Evolutionary conservation across 2,329 filamentous ascomycete species (phyloP).

Genomic region (Colletotrichum tofieldiae): DNA sequence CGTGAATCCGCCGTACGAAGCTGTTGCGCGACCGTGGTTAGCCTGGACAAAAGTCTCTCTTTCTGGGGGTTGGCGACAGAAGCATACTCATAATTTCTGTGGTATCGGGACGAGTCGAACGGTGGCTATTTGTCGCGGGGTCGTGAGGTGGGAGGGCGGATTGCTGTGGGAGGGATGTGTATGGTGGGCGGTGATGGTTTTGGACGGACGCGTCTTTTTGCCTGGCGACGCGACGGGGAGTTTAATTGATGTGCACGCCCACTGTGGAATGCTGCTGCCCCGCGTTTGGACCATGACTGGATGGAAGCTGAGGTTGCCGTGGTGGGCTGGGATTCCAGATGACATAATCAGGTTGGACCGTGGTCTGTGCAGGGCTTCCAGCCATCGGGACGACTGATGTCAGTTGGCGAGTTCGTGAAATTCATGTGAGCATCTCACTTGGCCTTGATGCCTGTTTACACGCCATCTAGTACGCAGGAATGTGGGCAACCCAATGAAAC

Average conservation of each 20-base stretch:
- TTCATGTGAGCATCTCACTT: neutral
- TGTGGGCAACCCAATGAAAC: no score
- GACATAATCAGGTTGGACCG: neutral
- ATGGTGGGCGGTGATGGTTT: slow-evolving; percentile 46
- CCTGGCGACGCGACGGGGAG: slow-evolving; percentile 35
- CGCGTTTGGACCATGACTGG: slow-evolving; percentile 4
- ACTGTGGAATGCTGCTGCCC: slow-evolving; percentile 25
- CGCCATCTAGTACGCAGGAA: no score
- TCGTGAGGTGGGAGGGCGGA: neutral
- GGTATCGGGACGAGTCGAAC: neutral
- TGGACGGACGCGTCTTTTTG: slow-evolving; percentile 35
- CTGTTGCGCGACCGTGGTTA: slow-evolving; percentile 47
- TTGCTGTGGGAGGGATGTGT: slow-evolving; percentile 46
- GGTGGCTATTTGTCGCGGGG: neutral
- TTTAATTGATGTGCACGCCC: slow-evolving; percentile 37
- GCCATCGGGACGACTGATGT: neutral
- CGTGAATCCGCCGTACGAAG: slow-evolving; percentile 63
- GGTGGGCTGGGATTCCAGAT: neutral
- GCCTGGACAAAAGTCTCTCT: neutral
- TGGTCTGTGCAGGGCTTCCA: slow-evolving; percentile 9
- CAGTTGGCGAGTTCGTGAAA: neutral
- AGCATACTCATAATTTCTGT: slow-evolving; percentile 21
- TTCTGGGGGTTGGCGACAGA: no score
- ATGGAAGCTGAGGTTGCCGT: neutral
- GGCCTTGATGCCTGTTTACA: neutral